Evolutionary conservation across 129 eudicot species (phyloP).

Genomic region (Erigeron canadensis): DNA sequence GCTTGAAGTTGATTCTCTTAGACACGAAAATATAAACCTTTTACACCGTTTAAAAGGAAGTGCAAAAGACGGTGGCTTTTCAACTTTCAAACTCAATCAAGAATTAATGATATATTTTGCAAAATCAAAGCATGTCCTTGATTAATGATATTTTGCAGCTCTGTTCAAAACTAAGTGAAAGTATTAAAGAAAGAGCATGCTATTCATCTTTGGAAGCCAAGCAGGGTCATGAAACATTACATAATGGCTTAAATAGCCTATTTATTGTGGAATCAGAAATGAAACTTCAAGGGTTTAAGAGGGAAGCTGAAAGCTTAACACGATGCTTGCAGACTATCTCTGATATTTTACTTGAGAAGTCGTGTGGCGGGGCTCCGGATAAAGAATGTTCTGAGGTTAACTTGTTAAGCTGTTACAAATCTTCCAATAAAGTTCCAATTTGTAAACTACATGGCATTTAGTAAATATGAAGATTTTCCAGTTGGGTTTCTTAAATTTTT

Average conservation of each 20-base stretch:
- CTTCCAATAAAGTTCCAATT: background rate
- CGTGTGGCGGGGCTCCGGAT: slow-evolving; percentile 21
- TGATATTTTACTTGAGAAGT: slow-evolving; percentile 54
- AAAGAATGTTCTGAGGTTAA: slow-evolving; percentile 54
- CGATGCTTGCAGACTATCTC: slow-evolving; percentile 56
- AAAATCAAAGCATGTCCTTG: slow-evolving; percentile 64
- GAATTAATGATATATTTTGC: slow-evolving; percentile 64
- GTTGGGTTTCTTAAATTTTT: slow-evolving; percentile 13
- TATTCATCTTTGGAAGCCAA: slow-evolving; percentile 28
- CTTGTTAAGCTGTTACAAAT: background rate
- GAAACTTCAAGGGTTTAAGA: slow-evolving; percentile 75
- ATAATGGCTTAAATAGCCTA: slow-evolving; percentile 54
- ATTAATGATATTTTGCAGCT: slow-evolving; percentile 59
- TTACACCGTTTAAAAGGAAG: slow-evolving; percentile 68
- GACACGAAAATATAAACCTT: slow-evolving; percentile 76
- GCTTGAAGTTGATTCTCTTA: slow-evolving; percentile 71
- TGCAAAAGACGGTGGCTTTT: slow-evolving; percentile 48
- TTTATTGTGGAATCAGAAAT: slow-evolving; percentile 73
- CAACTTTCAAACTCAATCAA: slow-evolving; percentile 64
- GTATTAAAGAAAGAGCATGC: slow-evolving; percentile 40
- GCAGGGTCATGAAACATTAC: slow-evolving; percentile 22
- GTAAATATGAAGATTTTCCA: background rate
- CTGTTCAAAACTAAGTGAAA: slow-evolving; percentile 55
- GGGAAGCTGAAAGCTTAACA: slow-evolving; percentile 57
- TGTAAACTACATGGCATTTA: no score